These are phyloP conservation scores for Solanum aculeatissimum DNA, from an alignment of 305 asterid genomes.

Conservation along the genomic window DNA sequence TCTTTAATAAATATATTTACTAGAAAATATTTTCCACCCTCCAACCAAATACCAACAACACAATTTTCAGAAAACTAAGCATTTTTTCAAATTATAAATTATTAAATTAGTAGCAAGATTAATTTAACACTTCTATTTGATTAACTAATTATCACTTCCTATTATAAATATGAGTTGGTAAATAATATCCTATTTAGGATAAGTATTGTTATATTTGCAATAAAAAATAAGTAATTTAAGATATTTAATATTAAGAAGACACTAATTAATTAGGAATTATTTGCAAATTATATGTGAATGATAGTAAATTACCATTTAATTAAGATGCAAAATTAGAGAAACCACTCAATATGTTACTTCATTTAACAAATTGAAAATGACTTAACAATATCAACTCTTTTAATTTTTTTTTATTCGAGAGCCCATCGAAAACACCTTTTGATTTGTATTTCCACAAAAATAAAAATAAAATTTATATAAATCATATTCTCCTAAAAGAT, in stretches of 20 bases:
- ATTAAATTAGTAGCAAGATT: too few species aligned
- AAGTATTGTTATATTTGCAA: background rate
- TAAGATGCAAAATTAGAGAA: background rate
- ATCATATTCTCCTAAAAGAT: background rate
- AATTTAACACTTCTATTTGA: too few species aligned
- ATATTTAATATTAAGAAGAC: background rate
- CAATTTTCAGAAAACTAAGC: too few species aligned
- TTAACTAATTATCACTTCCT: background rate
- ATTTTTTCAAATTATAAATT: too few species aligned
- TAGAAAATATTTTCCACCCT: background rate
- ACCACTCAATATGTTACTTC: background rate
- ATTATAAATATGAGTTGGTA: background rate
- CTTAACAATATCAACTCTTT: background rate
- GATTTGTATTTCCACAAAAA: background rate
- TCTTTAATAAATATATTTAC: too few species aligned
- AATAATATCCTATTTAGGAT: background rate
- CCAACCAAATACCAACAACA: background rate
- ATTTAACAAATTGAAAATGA: background rate
- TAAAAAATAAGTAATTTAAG: background rate
- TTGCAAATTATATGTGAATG: background rate
- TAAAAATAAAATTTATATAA: background rate
- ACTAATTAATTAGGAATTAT: background rate
- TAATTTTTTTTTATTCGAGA: background rate
- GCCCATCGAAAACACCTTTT: background rate
- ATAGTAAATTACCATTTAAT: background rate